Evolutionary conservation across 73 alveolate genomes (phyloP), one percentile per base, ranked within the genome.

Genomic region (Blepharisma stoltei): DNA sequence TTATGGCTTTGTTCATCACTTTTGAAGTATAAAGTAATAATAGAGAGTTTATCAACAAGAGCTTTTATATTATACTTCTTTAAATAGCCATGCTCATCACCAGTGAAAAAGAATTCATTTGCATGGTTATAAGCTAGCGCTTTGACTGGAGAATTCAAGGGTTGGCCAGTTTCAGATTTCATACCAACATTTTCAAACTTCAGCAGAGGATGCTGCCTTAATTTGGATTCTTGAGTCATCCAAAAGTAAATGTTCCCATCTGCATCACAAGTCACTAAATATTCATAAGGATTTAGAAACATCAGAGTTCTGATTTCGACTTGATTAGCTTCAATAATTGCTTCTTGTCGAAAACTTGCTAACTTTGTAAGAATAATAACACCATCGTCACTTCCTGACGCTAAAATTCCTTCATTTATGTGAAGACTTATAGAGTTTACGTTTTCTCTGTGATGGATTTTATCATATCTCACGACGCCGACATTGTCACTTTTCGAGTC

Each of bases 71-170:
- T 97, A 94, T 97, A 96, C 11, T 91, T 93, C 55, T 91, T 95
- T 65, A 96, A 87, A 81, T 87, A 88, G n/a, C 99, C 99, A 83
- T 95, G 92, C 78, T 96, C 99, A 93, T 96, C 99, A 5, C 99
- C 98, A 66, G 96, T 86, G 86, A 78, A 91, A 54, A 96, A 87
- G 52, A 87, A 86, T 70, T 87, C 90, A 66, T 88, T 83, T 20
- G 80, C 67, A 18, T 90, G 87, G 77, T 94, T 91, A 78, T 90
- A 96, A 71, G 95, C 94, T 21, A 90, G 77, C 18, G 97, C 95
- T 90, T 96, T 90, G 41, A 96, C 88, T 11, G 99, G 98, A 83
- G 88, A 94, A 71, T 88, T 90, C 55, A 88, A 98, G 18, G 76
- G 71, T 45, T 94, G 81, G 55, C 95, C 95, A 25, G 88, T 96